A percentile compares a stretch with the other conserved stretches of the same genome.
Conservation (phyloP, 805 yeast genomes). For the Candida verbasci region DNA sequence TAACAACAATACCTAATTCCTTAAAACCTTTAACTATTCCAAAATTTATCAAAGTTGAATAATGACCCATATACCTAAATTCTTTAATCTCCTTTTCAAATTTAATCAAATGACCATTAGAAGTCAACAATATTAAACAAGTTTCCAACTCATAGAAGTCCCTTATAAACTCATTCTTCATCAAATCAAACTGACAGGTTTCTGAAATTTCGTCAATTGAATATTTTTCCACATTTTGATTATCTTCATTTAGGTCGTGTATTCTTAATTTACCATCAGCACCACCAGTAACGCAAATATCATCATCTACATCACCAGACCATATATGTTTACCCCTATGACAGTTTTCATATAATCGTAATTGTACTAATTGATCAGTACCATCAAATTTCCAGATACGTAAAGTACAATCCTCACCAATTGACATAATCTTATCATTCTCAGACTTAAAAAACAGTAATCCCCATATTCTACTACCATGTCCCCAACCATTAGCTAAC, state of each 20-base stretch:
- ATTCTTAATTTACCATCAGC: slow-evolving; percentile 83
- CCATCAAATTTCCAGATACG: slow-evolving; percentile 63
- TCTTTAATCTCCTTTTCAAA: slow-evolving; percentile 19
- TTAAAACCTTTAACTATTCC: slow-evolving; percentile 41
- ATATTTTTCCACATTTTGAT: slow-evolving; percentile 13
- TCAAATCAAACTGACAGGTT: slow-evolving; percentile 20
- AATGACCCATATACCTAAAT: slow-evolving; percentile 2
- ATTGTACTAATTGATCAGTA: slow-evolving; percentile 31
- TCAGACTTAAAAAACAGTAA: slow-evolving; percentile 47
- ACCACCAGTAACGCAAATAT: slow-evolving; percentile 78
- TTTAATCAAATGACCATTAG: slow-evolving; percentile 50
- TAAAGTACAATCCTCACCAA: slow-evolving; percentile 82
- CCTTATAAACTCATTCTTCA: slow-evolving; percentile 55
- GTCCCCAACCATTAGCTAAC: slow-evolving; percentile 91
- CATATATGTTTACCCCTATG: slow-evolving; percentile 87
- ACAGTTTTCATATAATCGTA: slow-evolving; percentile 50
- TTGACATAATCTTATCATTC: slow-evolving; percentile 48
- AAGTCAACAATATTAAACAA: slow-evolving; percentile 49
- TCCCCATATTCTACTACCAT: slow-evolving; percentile 90
- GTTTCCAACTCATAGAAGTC: slow-evolving; percentile 52
- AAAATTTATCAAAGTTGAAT: slow-evolving; percentile 28
- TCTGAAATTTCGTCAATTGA: slow-evolving; percentile 29
- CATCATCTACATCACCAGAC: slow-evolving; percentile 61
- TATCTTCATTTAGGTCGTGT: slow-evolving; percentile 42
- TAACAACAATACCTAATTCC: slow-evolving; percentile 22